phyloP scores from a whole-genome alignment of 139 green algal genomes.

The Trebouxia sp. region DNA sequence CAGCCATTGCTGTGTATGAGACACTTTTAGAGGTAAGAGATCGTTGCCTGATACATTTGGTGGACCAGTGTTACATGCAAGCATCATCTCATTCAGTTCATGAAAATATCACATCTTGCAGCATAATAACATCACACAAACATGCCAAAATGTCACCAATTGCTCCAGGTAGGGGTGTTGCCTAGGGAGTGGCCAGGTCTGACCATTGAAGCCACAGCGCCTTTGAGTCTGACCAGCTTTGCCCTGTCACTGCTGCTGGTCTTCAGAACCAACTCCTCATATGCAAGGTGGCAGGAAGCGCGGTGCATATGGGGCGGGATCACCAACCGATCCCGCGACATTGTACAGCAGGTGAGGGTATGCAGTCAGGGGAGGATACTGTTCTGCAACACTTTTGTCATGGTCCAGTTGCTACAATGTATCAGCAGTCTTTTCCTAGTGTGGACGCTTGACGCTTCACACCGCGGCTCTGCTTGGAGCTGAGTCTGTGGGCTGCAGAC shows the following conservation, averaged over 20 bases:
- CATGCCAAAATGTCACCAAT: background rate
- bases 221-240: slow-evolving; percentile 57
- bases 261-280: slow-evolving; percentile 34
- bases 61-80: background rate
- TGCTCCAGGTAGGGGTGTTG: background rate
- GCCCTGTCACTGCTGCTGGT: slow-evolving; percentile 60
- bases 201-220: background rate
- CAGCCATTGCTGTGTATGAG: background rate
- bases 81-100: background rate
- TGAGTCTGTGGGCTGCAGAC: no score
- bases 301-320: slow-evolving; percentile 52
- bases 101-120: background rate
- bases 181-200: background rate
- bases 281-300: slow-evolving; percentile 56
- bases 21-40: background rate
- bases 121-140: background rate
- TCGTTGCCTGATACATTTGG: background rate
- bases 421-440: no score
- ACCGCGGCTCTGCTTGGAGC: no score
- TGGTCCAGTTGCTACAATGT: no score
- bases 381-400: no score
- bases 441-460: background rate
- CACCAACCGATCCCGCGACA: slow-evolving; percentile 46
- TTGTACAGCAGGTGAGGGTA: slow-evolving; percentile 43
- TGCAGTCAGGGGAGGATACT: no score